Conservation (phyloP, 2,329 filamentous ascomycete species). For the Beauveria sp. region DNA sequence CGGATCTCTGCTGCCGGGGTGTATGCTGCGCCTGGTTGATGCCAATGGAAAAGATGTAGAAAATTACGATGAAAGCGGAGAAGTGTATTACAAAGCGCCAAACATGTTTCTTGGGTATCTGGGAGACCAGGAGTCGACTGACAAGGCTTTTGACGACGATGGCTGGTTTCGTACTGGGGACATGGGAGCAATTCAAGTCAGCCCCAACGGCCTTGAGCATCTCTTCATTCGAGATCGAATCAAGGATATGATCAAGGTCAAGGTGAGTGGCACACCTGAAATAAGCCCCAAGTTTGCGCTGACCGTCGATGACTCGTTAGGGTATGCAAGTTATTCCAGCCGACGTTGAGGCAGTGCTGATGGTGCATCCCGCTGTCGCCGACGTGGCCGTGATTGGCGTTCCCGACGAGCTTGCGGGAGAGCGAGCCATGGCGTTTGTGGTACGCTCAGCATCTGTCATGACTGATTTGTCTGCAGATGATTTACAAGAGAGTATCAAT, state of each 20-base stretch:
- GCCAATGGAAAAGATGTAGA: background rate
- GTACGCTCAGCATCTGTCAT: slow-evolving; percentile 1
- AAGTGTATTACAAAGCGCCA: slow-evolving; percentile 1
- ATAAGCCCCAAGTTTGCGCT: no score
- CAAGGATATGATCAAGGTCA: slow-evolving; percentile 11
- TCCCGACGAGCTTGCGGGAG: slow-evolving; percentile 6
- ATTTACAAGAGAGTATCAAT: slow-evolving; percentile 2
- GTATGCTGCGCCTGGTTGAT: background rate
- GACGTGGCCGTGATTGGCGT: slow-evolving; percentile 5
- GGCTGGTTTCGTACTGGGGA: slow-evolving; percentile 7
- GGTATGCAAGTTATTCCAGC: slow-evolving; percentile 9
- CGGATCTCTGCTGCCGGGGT: slow-evolving; percentile 4
- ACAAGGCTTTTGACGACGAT: background rate
- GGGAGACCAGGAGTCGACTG: background rate
- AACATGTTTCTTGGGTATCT: slow-evolving; percentile 2
- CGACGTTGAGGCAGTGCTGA: background rate
- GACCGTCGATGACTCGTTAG: background rate
- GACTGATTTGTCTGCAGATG: background rate
- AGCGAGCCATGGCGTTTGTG: slow-evolving; percentile 8
- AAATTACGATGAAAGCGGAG: slow-evolving; percentile 1
- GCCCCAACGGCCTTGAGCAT: slow-evolving; percentile 3
- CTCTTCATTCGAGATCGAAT: slow-evolving; percentile 9
- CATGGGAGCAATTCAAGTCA: background rate
- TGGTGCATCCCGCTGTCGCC: background rate
- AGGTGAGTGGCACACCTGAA: slow-evolving; percentile 1